A percentile compares a stretch with the other conserved stretches of the same genome.
Evolutionary conservation across 1,139 yeast genomes (phyloP).

Genomic region (Yamadazyma spencermartinsiae): DNA sequence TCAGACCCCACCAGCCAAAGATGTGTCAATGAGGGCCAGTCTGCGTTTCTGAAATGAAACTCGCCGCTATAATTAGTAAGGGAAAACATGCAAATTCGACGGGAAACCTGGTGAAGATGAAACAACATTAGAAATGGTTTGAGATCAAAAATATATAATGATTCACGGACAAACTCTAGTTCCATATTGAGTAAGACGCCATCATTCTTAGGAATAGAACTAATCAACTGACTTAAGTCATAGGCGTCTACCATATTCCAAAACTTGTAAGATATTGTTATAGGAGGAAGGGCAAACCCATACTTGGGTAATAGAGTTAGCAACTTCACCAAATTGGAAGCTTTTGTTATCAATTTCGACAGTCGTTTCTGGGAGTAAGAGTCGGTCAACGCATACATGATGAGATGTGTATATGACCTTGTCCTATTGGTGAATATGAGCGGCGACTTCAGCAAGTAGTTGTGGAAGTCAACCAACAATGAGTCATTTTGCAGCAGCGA

Average conservation of each 20-base stretch:
- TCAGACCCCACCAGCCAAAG: conserved; percentile 23
- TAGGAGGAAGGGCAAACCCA: not conserved
- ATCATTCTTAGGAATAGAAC: conserved; percentile 3
- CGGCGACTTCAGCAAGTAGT: not conserved
- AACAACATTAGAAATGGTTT: conserved; percentile 4
- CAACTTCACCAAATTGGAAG: not conserved
- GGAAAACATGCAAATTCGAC: conserved; percentile 10
- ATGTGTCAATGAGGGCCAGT: conserved; percentile 11
- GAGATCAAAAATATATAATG: conserved; percentile 17
- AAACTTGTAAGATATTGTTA: conserved; percentile 23
- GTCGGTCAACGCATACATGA: conserved; percentile 16
- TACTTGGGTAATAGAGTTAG: not conserved
- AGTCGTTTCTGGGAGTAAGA: conserved; percentile 7
- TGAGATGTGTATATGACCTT: conserved; percentile 12
- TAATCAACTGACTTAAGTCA: conserved; percentile 15
- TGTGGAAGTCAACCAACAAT: not conserved
- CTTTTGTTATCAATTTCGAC: not conserved
- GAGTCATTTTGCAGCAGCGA: too few species aligned
- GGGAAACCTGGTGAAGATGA: conserved; percentile 6
- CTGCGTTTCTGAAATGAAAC: conserved; percentile 7
- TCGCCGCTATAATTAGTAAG: conserved; percentile 17
- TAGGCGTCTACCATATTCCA: conserved; percentile 22
- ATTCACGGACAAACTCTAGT: conserved; percentile 23
- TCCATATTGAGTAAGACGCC: conserved; percentile 20
- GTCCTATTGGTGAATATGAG: conserved; percentile 14